Conservation (phyloP, 768 basidiomycete genomes). For the Boletellus ananas region DNA sequence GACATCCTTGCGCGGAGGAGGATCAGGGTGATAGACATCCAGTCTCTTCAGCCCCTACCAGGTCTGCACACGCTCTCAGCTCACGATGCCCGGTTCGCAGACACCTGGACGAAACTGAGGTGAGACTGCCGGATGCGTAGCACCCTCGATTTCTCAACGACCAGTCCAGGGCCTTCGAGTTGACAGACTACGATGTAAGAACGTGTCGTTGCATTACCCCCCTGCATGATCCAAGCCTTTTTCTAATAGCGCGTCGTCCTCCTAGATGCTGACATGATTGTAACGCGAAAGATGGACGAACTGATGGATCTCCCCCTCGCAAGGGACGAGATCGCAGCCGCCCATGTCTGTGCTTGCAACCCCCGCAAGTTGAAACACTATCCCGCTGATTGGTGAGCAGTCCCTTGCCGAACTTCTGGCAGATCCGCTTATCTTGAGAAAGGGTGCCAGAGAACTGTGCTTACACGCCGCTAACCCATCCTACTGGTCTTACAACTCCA, state of each 20-base stretch:
- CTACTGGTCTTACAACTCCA: conserved; percentile 46
- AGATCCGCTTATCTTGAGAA: conserved; percentile 4
- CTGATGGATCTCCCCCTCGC: conserved; percentile 52
- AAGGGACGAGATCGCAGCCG: conserved; percentile 76
- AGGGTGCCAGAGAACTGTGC: conserved; percentile 95
- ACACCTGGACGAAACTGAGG: conserved; percentile 66
- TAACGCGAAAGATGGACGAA: conserved; percentile 81
- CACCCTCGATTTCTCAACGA: conserved; percentile 20
- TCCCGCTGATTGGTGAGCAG: conserved; percentile 74
- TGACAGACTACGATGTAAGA: conserved; percentile 63
- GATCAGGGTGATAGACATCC: conserved; percentile 57
- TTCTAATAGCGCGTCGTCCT: conserved; percentile 64
- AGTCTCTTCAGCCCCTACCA: conserved; percentile 50
- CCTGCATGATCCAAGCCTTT: background rate
- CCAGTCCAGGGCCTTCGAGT: conserved; percentile 51
- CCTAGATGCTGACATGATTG: conserved; percentile 86
- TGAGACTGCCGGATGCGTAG: conserved; percentile 19
- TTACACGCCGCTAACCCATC: conserved; percentile 52
- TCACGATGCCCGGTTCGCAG: conserved; percentile 49
- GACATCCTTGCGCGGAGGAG: conserved; percentile 48
- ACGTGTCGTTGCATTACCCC: background rate
- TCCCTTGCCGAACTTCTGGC: background rate
- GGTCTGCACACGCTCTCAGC: conserved; percentile 33
- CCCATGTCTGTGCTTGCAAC: conserved; percentile 93
- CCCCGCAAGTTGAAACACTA: conserved; percentile 82